phyloP scores from a whole-genome alignment of 2,329 filamentous ascomycete genomes.

The Venturia asperata region DNA sequence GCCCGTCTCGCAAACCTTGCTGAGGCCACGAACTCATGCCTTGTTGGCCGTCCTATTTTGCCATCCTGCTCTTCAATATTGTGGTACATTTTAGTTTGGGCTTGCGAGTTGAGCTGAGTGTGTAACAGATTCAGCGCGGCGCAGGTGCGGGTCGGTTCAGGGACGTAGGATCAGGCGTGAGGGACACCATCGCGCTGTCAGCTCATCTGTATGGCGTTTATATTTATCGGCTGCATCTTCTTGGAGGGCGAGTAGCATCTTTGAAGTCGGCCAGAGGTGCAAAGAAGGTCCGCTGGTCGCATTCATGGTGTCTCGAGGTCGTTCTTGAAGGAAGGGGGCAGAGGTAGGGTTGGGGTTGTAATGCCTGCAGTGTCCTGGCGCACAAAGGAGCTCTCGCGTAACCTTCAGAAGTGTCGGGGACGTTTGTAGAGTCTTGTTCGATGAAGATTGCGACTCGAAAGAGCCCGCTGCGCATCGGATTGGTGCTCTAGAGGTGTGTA shows the following conservation, averaged over 20 bases:
- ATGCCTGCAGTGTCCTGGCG: neutral
- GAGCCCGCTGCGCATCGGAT: neutral
- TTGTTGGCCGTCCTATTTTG: neutral
- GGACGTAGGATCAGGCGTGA: neutral
- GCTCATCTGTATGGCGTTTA: neutral
- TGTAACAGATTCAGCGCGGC: neutral
- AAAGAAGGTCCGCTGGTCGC: neutral
- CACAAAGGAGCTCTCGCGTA: neutral
- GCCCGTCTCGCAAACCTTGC: neutral
- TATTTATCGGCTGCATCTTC: neutral
- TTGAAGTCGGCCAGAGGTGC: neutral
- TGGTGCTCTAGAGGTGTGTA: neutral
- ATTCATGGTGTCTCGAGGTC: too few species aligned
- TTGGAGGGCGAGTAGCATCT: neutral
- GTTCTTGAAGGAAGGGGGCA: neutral
- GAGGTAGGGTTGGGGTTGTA: neutral
- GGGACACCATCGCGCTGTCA: neutral
- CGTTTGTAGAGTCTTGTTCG: neutral
- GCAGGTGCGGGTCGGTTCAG: neutral
- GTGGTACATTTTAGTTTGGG: neutral
- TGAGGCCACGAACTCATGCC: neutral
- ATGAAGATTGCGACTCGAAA: neutral
- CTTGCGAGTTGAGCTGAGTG: neutral
- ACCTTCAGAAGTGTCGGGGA: neutral
- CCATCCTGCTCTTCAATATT: neutral